Evolutionary conservation across 2,329 filamentous ascomycete species (phyloP).

Genomic region (Cercospora sp.): DNA sequence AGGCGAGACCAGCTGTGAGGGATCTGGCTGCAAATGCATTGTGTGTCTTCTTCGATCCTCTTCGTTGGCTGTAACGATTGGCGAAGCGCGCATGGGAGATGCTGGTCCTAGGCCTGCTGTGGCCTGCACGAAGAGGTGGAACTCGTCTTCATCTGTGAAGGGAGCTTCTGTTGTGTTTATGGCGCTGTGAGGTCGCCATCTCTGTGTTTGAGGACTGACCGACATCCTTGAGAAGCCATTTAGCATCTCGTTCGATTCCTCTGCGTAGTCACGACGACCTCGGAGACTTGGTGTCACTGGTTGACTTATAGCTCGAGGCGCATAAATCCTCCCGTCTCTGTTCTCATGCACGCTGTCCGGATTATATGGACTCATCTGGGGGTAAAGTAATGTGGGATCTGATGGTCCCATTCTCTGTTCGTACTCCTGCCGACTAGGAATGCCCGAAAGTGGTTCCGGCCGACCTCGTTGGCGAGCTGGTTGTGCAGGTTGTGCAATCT

Average conservation of each 20-base stretch:
- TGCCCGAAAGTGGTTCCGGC: slow-evolving; percentile 7
- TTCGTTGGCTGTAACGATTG: not conserved
- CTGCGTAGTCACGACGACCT: slow-evolving; percentile 6
- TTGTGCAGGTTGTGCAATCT: slow-evolving; percentile 14
- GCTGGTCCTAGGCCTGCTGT: slow-evolving; percentile 37
- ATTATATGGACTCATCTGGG: slow-evolving; percentile 31
- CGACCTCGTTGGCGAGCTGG: slow-evolving; percentile 6
- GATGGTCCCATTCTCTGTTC: slow-evolving; percentile 3
- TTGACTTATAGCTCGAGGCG: slow-evolving; percentile 33
- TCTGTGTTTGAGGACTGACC: slow-evolving; percentile 25
- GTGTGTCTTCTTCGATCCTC: slow-evolving; percentile 3
- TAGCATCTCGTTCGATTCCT: slow-evolving; percentile 15
- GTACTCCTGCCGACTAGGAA: slow-evolving; percentile 11
- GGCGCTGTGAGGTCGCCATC: slow-evolving; percentile 19
- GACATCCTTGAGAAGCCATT: slow-evolving; percentile 24
- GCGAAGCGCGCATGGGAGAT: slow-evolving; percentile 19
- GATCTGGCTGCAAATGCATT: not conserved
- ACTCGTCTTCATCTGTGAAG: slow-evolving; percentile 36
- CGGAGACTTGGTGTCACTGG: slow-evolving; percentile 27
- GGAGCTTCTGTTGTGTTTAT: slow-evolving; percentile 27
- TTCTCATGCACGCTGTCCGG: slow-evolving; percentile 14
- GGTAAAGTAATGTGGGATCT: slow-evolving; percentile 28
- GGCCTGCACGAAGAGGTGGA: slow-evolving; percentile 38
- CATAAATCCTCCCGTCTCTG: slow-evolving; percentile 15
- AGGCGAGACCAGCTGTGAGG: slow-evolving; percentile 25